Evolutionary conservation across 331 rosid species (phyloP).

Genomic region (Pyrus hybrid): DNA sequence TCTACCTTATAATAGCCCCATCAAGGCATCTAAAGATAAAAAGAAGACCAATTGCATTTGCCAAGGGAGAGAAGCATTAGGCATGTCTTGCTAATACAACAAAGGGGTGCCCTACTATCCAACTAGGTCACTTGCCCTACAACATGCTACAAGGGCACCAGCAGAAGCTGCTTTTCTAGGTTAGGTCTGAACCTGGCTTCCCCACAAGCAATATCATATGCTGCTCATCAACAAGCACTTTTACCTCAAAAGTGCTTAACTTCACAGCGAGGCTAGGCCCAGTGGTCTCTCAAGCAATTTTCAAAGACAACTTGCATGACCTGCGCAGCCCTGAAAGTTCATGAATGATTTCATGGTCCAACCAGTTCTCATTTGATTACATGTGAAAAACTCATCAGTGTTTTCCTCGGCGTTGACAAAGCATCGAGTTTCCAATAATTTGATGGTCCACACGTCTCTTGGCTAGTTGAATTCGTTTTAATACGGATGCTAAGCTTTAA

Average conservation of each 20-base stretch:
- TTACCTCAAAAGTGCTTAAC: background rate
- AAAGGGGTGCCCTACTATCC: background rate
- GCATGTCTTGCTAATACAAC: background rate
- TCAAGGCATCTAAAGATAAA: too few species aligned
- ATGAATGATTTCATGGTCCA: conserved; percentile 9
- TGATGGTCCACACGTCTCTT: conserved; percentile 4
- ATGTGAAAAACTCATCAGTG: background rate
- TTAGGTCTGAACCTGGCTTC: conserved; percentile 17
- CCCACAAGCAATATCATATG: conserved; percentile 17
- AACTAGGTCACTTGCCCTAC: conserved; percentile 8
- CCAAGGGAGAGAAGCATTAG: background rate
- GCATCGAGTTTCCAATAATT: background rate
- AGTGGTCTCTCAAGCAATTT: background rate
- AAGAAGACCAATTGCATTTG: too few species aligned
- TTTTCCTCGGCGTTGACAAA: conserved; percentile 3
- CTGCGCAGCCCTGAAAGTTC: background rate
- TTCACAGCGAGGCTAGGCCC: background rate
- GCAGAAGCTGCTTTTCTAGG: background rate
- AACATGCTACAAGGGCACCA: conserved; percentile 12
- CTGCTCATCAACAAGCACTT: conserved; percentile 7
- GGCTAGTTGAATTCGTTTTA: background rate
- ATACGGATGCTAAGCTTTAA: too few species aligned
- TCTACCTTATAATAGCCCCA: too few species aligned
- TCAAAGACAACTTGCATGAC: conserved; percentile 21
- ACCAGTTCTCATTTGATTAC: background rate